A percentile compares a stretch with the other conserved stretches of the same genome.
phyloP scores from a whole-genome alignment of 2,329 filamentous ascomycete species.

The Stachybotrys echinatus region DNA sequence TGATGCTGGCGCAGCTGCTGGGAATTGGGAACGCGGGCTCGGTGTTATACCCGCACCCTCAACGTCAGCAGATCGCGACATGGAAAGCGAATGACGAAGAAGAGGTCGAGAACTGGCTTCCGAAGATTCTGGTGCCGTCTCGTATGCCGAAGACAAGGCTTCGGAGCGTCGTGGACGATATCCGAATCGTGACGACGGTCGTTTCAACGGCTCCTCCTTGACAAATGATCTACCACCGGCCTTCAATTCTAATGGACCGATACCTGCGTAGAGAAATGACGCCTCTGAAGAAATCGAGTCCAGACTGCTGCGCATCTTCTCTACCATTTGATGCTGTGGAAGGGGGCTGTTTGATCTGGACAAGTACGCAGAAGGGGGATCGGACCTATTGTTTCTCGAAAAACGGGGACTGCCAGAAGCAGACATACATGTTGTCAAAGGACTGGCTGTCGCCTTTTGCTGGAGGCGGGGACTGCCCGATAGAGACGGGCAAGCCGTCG shows the following conservation, averaged over 20 bases:
- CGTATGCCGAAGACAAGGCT: slow-evolving; percentile 18
- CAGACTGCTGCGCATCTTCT: not conserved
- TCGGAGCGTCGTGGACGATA: slow-evolving; percentile 11
- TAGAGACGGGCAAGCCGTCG: not conserved
- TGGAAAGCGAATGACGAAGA: slow-evolving; percentile 11
- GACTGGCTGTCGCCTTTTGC: not conserved
- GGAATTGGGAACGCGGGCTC: not conserved
- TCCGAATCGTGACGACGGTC: slow-evolving; percentile 29
- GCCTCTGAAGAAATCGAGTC: not conserved
- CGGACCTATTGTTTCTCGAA: not conserved
- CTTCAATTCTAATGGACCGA: slow-evolving; percentile 5
- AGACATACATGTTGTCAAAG: not conserved
- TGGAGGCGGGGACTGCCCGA: not conserved
- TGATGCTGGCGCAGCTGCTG: slow-evolving; percentile 9
- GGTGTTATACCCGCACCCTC: not conserved
- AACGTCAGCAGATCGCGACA: slow-evolving; percentile 5
- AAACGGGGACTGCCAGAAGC: not conserved
- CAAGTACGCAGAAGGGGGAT: not conserved
- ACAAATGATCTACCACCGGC: slow-evolving; percentile 14
- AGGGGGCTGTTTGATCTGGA: not conserved
- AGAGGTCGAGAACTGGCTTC: slow-evolving; percentile 9
- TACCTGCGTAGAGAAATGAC: slow-evolving; percentile 2
- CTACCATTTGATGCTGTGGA: not conserved
- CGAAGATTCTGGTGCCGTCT: slow-evolving; percentile 22
- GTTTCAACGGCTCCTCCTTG: slow-evolving; percentile 31